Base-by-base conservation (phyloP, 768 basidiomycete genomes). In the Naganishia onofrii region DNA sequence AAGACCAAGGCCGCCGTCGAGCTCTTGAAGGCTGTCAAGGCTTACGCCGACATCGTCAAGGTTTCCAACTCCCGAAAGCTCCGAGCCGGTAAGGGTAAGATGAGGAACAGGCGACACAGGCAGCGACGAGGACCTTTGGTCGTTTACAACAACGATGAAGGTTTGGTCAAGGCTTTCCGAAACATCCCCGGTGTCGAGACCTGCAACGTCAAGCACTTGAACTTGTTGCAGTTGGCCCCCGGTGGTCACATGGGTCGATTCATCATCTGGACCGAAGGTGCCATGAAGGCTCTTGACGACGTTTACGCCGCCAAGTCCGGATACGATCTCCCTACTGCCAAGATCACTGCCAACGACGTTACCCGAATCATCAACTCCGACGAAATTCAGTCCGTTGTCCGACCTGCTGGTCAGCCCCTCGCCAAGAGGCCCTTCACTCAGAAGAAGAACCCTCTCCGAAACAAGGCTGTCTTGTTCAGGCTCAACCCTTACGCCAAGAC, bases 241-340 rank as follows among this genome's bases (percentile, higher is more conserved):
- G 96, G 96, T 88, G 96, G 96, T 74, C 96, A 99, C 81, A 88
- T 99, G 71, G 96, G 96, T 72, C 92, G 96, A 73, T 99, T 99
- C 85, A 86, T 97, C 82, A 95, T 99, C 86, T 99, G 96, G 96
- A 98, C 96, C 72, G 90, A 95, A 84, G 86, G 86, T 77, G 96
- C 96, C 31, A 96, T 98, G 82, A 86, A 84, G 66, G 87, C 91
- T 74, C 90, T 99, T 68, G 96, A 98, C 82, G 89, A 92, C 75
- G 88, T 98, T 73, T 99, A 90, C 82, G 96, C 95, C 67, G 97
- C 94, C 75, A 81, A 81, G 73, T 77, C 79, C 73, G 78, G 78
- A 69, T 81, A 76, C 76, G 75, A 67, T 82, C 88, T 99, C 73
- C 96, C 96, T 73, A 86, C 90, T 44, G 89, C 95, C 81, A 99